phyloP scores from a whole-genome alignment of 495 filamentous ascomycete genomes.

The Penicillium dipodomyicola region DNA sequence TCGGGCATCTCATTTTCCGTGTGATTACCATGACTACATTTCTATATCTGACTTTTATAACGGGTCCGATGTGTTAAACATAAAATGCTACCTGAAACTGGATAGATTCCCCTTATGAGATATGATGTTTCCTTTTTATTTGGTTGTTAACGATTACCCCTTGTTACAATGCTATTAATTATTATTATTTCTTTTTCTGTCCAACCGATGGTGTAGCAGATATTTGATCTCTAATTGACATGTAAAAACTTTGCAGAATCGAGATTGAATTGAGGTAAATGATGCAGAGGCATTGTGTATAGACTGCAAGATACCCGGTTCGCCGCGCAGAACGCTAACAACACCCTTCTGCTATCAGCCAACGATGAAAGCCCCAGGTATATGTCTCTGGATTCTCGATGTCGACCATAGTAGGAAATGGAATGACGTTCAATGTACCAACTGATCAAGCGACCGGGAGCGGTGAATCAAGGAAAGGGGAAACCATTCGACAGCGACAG shows the following conservation, averaged over 20 bases:
- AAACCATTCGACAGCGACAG: conserved; percentile 1
- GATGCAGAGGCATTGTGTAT: conserved; percentile 2
- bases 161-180: conserved; percentile 5
- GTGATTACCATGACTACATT: not conserved
- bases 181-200: not conserved
- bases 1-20: not conserved
- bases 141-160: conserved; percentile 5
- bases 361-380: too few species aligned
- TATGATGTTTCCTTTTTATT: conserved; percentile 1
- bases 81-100: not conserved
- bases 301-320: not conserved
- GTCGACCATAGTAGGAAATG: too few species aligned
- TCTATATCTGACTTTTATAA: not conserved
- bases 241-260: not conserved
- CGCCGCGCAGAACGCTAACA: conserved; percentile 1
- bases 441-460: too few species aligned
- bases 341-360: not conserved
- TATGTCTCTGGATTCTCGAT: too few species aligned
- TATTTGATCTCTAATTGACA: not conserved
- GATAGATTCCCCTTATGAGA: conserved; percentile 13
- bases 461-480: not conserved
- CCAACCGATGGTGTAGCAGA: not conserved
- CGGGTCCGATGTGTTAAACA: not conserved
- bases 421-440: too few species aligned
- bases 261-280: not conserved